Evolutionary conservation across 2,329 filamentous ascomycete genomes (phyloP).

Genomic region (Trichophyton benhamiae): DNA sequence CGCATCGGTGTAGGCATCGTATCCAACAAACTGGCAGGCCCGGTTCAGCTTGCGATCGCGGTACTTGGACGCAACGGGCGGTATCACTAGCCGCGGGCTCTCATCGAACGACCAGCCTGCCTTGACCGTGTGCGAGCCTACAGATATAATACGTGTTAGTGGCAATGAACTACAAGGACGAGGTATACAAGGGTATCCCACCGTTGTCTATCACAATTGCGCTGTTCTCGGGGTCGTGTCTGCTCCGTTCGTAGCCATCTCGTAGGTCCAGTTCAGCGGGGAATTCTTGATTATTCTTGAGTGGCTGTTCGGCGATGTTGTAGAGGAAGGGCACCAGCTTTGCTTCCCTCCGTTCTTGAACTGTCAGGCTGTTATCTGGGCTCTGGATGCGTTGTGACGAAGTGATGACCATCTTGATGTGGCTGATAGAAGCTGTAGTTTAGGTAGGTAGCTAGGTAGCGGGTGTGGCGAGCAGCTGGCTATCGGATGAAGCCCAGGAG

Average conservation of each 20-base stretch:
- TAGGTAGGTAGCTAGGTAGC: not conserved
- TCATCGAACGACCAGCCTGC: conserved; percentile 93
- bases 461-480: not conserved
- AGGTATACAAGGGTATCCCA: conserved; percentile 26
- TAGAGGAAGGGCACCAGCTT: conserved; percentile 45
- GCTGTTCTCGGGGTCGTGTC: conserved; percentile 41
- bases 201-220: conserved; percentile 98
- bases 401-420: conserved; percentile 32
- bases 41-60: conserved; percentile 86
- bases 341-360: conserved; percentile 37
- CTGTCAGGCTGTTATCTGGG: conserved; percentile 29
- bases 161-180: not conserved
- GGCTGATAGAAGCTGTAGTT: not conserved
- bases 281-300: conserved; percentile 43
- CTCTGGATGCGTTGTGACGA: conserved; percentile 27
- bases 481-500: not conserved
- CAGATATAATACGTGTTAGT: not conserved
- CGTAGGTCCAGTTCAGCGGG: conserved; percentile 31
- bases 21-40: conserved; percentile 83
- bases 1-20: conserved; percentile 88
- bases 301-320: conserved; percentile 46
- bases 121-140: conserved; percentile 77
- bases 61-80: conserved; percentile 89
- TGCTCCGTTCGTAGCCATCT: conserved; percentile 61
- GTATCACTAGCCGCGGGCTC: conserved; percentile 64